Conservation (phyloP, 2,329 filamentous ascomycete species). For the Xylariales sp. region DNA sequence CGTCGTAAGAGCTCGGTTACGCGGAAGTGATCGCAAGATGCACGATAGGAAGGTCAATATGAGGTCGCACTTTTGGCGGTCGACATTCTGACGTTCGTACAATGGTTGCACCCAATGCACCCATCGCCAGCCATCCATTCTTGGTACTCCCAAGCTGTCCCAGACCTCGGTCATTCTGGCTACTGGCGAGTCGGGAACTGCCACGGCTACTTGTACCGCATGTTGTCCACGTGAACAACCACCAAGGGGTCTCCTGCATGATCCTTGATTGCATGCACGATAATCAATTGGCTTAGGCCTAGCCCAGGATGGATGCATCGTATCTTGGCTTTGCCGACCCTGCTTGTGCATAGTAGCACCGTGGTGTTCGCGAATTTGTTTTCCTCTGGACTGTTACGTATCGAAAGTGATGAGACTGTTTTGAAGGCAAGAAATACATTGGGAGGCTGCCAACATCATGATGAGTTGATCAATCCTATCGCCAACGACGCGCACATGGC, state of each 20-base stretch:
- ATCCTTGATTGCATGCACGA: background rate
- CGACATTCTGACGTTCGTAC: background rate
- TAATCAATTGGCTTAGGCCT: background rate
- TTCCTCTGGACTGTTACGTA: background rate
- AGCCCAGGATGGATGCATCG: slow-evolving; percentile 5
- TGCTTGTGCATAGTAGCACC: slow-evolving; percentile 2
- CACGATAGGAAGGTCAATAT: background rate
- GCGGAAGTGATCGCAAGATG: too few relatives aligned
- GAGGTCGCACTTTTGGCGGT: background rate
- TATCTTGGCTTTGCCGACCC: slow-evolving; percentile 5
- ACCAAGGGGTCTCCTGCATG: slow-evolving; percentile 9
- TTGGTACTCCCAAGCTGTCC: background rate
- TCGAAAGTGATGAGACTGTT: background rate
- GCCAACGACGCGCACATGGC: too few relatives aligned
- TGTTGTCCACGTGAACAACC: slow-evolving; percentile 8
- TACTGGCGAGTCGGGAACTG: slow-evolving; percentile 7
- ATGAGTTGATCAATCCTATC: too few relatives aligned
- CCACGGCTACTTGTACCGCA: slow-evolving; percentile 5
- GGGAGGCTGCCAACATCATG: too few relatives aligned
- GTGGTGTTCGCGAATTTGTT: background rate
- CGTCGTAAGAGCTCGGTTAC: background rate
- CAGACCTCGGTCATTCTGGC: background rate
- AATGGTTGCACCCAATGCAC: background rate
- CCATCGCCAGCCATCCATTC: background rate
- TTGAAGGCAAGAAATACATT: background rate